Evolutionary conservation across 768 basidiomycete species (phyloP).

Genomic region (Auriculariales sp.): DNA sequence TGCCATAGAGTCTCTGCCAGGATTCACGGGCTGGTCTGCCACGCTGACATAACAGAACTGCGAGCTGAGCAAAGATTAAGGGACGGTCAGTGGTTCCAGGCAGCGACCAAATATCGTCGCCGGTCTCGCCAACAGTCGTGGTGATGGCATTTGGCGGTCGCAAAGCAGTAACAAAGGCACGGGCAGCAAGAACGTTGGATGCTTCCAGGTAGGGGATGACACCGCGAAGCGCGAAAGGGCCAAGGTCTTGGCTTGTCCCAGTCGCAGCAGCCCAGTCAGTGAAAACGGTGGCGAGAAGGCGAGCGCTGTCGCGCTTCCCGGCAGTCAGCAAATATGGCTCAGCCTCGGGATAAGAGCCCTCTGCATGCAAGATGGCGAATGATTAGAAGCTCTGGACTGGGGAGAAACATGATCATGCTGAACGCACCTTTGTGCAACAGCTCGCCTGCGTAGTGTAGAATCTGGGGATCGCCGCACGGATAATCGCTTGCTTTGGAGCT

Average conservation of each 20-base stretch:
- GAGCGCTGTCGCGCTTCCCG: conserved; percentile 79
- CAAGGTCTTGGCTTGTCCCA: conserved; percentile 33
- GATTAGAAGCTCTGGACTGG: neutral
- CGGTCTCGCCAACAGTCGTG: conserved; percentile 31
- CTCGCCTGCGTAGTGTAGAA: conserved; percentile 86
- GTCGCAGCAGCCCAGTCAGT: conserved; percentile 46
- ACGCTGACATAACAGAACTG: conserved; percentile 76
- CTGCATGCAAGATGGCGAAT: conserved; percentile 24
- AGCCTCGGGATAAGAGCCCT: conserved; percentile 58
- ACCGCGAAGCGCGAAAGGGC: conserved; percentile 72
- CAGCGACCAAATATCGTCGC: conserved; percentile 44
- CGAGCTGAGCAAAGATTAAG: conserved; percentile 85
- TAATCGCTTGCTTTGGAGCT: conserved; percentile 47
- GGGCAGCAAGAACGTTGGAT: conserved; percentile 79
- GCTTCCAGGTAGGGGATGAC: conserved; percentile 75
- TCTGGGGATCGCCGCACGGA: conserved; percentile 74
- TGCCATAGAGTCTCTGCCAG: conserved; percentile 75
- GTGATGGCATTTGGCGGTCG: conserved; percentile 27
- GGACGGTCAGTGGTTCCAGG: conserved; percentile 63
- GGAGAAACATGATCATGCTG: neutral
- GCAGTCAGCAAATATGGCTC: conserved; percentile 75
- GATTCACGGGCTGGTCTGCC: conserved; percentile 40
- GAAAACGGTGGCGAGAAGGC: conserved; percentile 75
- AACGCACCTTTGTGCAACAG: conserved; percentile 64
- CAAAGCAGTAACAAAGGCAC: conserved; percentile 56